Evolutionary conservation across 2,329 filamentous ascomycete species (phyloP).

Genomic region (Sordariomycetes sp.): DNA sequence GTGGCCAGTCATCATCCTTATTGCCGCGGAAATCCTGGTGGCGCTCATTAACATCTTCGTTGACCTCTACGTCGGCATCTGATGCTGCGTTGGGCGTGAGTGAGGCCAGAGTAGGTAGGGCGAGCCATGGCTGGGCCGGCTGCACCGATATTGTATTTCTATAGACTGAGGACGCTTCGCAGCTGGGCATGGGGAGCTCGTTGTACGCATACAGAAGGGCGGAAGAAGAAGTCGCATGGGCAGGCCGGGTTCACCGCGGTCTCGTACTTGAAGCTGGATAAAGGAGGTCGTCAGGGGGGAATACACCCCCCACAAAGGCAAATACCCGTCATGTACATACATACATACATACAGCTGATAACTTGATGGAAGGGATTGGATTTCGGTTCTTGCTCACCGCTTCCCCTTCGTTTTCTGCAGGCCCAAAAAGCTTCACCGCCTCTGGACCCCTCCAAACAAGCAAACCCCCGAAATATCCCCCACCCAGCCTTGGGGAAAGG

Average conservation of each 20-base stretch:
- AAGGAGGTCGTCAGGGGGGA: not conserved
- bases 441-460: not conserved
- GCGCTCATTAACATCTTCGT: slow-evolving; percentile 92
- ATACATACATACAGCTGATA: not conserved
- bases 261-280: not conserved
- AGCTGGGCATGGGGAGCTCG: not conserved
- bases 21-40: slow-evolving; percentile 89
- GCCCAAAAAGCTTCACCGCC: not conserved
- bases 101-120: not conserved
- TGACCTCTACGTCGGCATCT: slow-evolving; percentile 61
- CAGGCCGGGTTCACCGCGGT: not conserved
- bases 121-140: not conserved
- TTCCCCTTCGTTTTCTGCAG: not conserved
- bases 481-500: slow-evolving; percentile 1
- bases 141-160: not conserved
- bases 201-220: not conserved
- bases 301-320: not conserved
- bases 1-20: slow-evolving; percentile 73
- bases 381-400: not conserved
- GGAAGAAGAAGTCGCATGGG: not conserved
- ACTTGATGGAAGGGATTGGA: not conserved
- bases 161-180: not conserved
- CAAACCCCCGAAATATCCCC: slow-evolving; percentile 8
- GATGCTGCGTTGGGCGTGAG: not conserved
- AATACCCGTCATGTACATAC: not conserved